Evolutionary conservation across 2,329 filamentous ascomycete species (phyloP).

Genomic region (Acrodontium crateriforme): DNA sequence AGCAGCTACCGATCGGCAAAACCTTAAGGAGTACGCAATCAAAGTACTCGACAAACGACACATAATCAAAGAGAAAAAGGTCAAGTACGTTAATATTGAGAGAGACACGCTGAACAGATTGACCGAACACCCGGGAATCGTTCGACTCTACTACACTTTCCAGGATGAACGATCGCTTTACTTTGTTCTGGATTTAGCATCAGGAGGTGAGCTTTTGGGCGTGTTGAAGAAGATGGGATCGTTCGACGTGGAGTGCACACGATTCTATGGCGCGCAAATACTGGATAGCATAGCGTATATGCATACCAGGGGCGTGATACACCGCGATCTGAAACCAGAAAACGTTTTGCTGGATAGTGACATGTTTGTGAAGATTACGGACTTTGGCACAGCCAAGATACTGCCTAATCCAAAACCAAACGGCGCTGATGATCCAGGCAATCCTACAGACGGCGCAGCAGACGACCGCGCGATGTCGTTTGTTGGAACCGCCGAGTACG

Average conservation of each 20-base stretch:
- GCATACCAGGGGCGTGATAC: slow-evolving; percentile 91
- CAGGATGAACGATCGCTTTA: slow-evolving; percentile 94
- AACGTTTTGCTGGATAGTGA: slow-evolving; percentile 90
- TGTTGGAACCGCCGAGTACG: slow-evolving; percentile 94
- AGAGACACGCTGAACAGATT: slow-evolving; percentile 94
- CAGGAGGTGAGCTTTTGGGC: slow-evolving; percentile 79
- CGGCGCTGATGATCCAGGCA: slow-evolving; percentile 23
- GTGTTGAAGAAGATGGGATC: slow-evolving; percentile 89
- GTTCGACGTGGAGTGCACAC: slow-evolving; percentile 87
- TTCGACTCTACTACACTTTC: slow-evolving; percentile 95
- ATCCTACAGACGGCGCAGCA: slow-evolving; percentile 44
- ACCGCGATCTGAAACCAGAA: slow-evolving; percentile 91
- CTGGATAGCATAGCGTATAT: slow-evolving; percentile 95
- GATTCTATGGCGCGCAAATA: slow-evolving; percentile 92
- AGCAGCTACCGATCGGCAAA: slow-evolving; percentile 84
- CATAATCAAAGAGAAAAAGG: slow-evolving; percentile 99
- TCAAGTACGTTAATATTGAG: slow-evolving; percentile 99
- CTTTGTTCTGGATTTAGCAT: slow-evolving; percentile 89
- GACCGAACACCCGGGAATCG: slow-evolving; percentile 91
- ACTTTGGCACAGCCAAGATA: slow-evolving; percentile 97
- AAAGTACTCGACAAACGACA: slow-evolving; percentile 97
- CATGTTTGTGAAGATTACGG: slow-evolving; percentile 97
- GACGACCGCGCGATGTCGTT: slow-evolving; percentile 79
- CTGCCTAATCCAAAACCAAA: slow-evolving; percentile 42
- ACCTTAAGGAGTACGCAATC: slow-evolving; percentile 89